phyloP scores from a whole-genome alignment of 78 protist genomes.

The Creolimax fragrantissima region DNA sequence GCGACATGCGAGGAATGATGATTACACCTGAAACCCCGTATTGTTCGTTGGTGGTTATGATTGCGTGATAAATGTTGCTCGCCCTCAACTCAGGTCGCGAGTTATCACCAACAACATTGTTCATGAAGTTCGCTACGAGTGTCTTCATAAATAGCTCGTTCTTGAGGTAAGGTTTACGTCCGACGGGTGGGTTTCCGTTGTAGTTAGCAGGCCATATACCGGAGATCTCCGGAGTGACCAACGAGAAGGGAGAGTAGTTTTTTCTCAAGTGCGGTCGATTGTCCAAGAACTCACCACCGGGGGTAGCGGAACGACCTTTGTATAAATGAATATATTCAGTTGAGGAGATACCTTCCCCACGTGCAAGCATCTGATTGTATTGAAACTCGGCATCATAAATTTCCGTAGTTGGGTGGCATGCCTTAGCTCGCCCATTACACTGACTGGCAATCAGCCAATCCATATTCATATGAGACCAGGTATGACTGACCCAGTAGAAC shows the following conservation, averaged over 20 bases:
- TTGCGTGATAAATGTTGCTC: conserved; percentile 2
- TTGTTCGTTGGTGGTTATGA: neutral
- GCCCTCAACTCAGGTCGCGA: neutral
- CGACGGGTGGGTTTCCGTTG: neutral
- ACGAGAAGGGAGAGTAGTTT: neutral
- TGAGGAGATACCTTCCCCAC: neutral
- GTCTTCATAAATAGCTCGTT: neutral
- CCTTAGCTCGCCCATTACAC: neutral
- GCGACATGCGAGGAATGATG: neutral
- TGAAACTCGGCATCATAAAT: neutral
- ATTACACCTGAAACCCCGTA: conserved; percentile 2
- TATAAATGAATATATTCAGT: neutral
- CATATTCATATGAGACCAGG: neutral
- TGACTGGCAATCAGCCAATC: neutral
- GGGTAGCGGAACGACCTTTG: neutral
- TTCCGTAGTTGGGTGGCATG: neutral
- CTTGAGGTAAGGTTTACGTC: neutral
- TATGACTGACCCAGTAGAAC: conserved; percentile 1
- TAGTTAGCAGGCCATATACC: neutral
- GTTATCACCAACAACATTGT: conserved; percentile 6
- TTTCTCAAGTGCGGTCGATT: neutral
- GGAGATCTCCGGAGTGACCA: conserved; percentile 11
- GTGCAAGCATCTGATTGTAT: neutral
- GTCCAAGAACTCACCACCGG: neutral
- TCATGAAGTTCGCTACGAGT: neutral